Evolutionary conservation across 768 basidiomycete genomes (phyloP).

Genomic region (Psilocybe cyanescens): DNA sequence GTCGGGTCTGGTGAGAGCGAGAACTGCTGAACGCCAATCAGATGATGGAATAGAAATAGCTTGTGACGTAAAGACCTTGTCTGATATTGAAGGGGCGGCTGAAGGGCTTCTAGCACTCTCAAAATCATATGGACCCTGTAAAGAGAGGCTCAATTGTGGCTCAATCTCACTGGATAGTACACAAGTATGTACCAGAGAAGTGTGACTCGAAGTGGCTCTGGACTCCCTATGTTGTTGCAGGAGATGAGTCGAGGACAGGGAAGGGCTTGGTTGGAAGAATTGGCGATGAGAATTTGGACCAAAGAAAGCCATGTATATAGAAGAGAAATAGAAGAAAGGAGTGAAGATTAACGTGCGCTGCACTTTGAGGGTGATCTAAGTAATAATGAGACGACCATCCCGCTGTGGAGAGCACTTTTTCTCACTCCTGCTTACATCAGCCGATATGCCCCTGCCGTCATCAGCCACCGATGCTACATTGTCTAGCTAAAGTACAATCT

Average conservation of each 20-base stretch:
- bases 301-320: conserved; percentile 34
- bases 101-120: conserved; percentile 15
- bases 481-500: neutral
- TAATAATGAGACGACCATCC: neutral
- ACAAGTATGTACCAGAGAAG: conserved; percentile 41
- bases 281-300: conserved; percentile 43
- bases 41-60: neutral
- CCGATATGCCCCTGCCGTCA: neutral
- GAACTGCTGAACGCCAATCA: conserved; percentile 45
- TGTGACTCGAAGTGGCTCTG: conserved; percentile 33
- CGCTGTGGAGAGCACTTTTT: conserved; percentile 17
- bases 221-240: conserved; percentile 31
- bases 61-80: conserved; percentile 47
- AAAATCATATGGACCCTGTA: conserved; percentile 17
- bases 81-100: conserved; percentile 48
- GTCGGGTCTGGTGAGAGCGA: conserved; percentile 75
- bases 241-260: conserved; percentile 58
- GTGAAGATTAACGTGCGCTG: conserved; percentile 10
- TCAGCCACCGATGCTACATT: neutral
- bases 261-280: conserved; percentile 41
- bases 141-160: neutral
- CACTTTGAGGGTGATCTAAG: neutral
- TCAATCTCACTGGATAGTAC: neutral
- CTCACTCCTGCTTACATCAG: conserved; percentile 25
- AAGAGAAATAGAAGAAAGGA: conserved; percentile 15